Percentiles rank a stretch among this genome's conserved stretches.
Evolutionary conservation across 1,284 basidiomycete species (phyloP).

Genomic region (Ganoderma meredithae): DNA sequence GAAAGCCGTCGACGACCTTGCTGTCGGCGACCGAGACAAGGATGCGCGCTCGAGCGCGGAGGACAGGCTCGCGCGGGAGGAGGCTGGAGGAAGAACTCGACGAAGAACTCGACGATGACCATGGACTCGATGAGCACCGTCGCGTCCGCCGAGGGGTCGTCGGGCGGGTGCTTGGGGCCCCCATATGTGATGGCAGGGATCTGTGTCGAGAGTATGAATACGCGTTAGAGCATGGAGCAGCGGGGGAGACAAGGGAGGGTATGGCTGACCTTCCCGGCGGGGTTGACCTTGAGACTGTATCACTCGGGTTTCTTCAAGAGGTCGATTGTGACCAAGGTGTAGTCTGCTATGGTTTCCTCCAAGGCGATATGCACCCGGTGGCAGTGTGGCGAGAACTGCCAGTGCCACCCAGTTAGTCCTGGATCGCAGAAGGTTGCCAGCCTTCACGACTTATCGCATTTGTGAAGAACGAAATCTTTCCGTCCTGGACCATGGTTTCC

Average conservation of each 20-base stretch:
- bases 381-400: background rate
- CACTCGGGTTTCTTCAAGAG: constrained; percentile 68
- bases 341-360: constrained; percentile 47
- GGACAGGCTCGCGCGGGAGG: constrained; percentile 60
- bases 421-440: background rate
- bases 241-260: background rate
- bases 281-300: constrained; percentile 68
- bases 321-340: constrained; percentile 57
- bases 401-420: background rate
- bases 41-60: constrained; percentile 62
- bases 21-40: constrained; percentile 60
- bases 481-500: background rate
- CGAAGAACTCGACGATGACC: constrained; percentile 67
- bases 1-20: constrained; percentile 48
- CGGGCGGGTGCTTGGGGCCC: constrained; percentile 57
- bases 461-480: background rate
- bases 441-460: background rate
- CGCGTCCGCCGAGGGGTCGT: constrained; percentile 62
- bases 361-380: constrained; percentile 51
- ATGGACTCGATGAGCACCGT: constrained; percentile 66
- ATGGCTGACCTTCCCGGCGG: constrained; percentile 27
- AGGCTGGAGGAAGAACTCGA: constrained; percentile 56
- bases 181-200: constrained; percentile 66
- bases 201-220: too few species aligned
- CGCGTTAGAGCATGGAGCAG: too few species aligned